These are phyloP conservation scores for Ettlia oleoabundans DNA, from an alignment of 139 green algal genomes.

Conservation along the genomic window DNA sequence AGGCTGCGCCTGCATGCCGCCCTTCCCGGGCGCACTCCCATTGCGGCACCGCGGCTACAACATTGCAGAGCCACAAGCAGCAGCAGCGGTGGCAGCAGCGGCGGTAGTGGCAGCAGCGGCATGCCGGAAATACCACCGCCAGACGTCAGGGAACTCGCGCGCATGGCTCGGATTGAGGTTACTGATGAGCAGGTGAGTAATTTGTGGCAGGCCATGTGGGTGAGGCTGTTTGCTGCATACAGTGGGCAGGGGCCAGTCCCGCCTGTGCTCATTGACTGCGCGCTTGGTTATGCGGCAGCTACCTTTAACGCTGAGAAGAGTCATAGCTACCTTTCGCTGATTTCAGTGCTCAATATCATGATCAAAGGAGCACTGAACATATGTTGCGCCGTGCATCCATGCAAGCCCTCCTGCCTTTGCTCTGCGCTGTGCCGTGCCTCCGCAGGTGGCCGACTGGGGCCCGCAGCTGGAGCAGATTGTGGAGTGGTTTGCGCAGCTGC, in stretches of 20 bases:
- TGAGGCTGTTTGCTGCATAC: neutral
- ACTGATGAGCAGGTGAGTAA: constrained; percentile 64
- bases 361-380: too few relatives aligned
- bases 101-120: neutral
- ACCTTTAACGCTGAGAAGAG: too few relatives aligned
- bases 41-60: neutral
- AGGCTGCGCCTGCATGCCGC: neutral
- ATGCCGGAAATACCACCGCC: constrained; percentile 39
- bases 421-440: neutral
- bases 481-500: constrained; percentile 82
- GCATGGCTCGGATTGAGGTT: constrained; percentile 67
- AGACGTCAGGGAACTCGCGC: constrained; percentile 67
- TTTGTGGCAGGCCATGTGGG: neutral
- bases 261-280: too few relatives aligned
- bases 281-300: too few relatives aligned
- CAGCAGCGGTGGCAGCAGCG: neutral
- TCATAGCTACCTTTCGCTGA: too few relatives aligned
- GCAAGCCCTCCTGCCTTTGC: neutral
- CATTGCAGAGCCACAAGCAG: constrained; percentile 14
- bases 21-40: neutral
- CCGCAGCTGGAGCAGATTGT: constrained; percentile 76
- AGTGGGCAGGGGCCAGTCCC: neutral
- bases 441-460: constrained; percentile 70
- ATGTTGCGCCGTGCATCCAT: neutral
- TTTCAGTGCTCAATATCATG: too few relatives aligned